A percentile compares a stretch with the other conserved stretches of the same genome.
Evolutionary conservation across 169 alveolate species (phyloP).

Genomic region (Plasmodium coatneyi): DNA sequence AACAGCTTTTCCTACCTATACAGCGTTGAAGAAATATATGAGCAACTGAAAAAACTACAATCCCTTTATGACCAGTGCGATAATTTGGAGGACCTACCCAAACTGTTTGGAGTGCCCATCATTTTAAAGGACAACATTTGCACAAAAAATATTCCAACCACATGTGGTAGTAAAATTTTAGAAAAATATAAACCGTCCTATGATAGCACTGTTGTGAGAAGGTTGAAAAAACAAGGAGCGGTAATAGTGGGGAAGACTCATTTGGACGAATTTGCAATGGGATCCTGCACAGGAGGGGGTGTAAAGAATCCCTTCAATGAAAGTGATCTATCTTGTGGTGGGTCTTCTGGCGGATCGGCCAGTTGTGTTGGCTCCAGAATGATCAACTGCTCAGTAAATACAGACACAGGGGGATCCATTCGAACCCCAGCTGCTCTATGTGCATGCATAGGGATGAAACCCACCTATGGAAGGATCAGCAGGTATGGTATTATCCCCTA

Average conservation of each 20-base stretch:
- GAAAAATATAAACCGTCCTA: constrained; percentile 74
- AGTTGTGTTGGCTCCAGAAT: constrained; percentile 80
- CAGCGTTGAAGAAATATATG: constrained; percentile 22
- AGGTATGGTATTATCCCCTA: constrained; percentile 66
- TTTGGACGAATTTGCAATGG: constrained; percentile 84
- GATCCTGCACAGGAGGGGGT: constrained; percentile 68
- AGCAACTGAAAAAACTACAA: constrained; percentile 28
- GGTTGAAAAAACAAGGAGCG: constrained; percentile 75
- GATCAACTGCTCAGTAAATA: constrained; percentile 77
- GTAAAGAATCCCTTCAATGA: constrained; percentile 77
- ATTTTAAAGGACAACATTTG: constrained; percentile 48
- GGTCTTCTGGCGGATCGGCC: constrained; percentile 87
- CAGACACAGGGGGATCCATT: constrained; percentile 85
- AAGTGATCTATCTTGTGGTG: constrained; percentile 77
- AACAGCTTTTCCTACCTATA: constrained; percentile 59
- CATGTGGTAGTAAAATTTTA: constrained; percentile 72
- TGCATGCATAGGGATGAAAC: constrained; percentile 81
- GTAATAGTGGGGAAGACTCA: constrained; percentile 80
- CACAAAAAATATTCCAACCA: constrained; percentile 34
- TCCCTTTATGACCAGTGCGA: constrained; percentile 26
- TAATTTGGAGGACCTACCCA: constrained; percentile 10
- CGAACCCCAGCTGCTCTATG: constrained; percentile 80
- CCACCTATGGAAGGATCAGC: constrained; percentile 76
- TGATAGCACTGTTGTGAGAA: constrained; percentile 78
- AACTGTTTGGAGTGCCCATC: constrained; percentile 53